Evolutionary conservation across 768 basidiomycete species (phyloP), one percentile per base, ranked within the genome.

Genomic region (Dacryopinax spathularia): DNA sequence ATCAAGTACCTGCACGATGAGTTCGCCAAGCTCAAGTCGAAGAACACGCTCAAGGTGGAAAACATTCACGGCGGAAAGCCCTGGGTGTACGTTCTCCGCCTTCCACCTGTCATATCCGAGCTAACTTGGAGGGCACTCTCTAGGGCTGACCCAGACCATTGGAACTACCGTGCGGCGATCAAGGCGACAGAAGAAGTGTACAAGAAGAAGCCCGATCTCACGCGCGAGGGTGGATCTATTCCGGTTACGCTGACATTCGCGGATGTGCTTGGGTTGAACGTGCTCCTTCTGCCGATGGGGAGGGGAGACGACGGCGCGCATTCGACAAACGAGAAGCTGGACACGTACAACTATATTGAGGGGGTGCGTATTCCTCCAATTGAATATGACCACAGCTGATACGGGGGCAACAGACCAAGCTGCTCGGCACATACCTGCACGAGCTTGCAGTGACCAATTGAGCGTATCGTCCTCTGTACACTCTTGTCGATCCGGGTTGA

Each of bases 191-290:
- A 86, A 81, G 85, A 75, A 6, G 71, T 93, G 9, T 93, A 91
- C 75, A 78, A 82, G 48, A 80, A 80, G 71, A 81, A 83, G 4
- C 92, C 92, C 0, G 89, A 94, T 71, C 77, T 87, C 64, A 92
- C 88, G 1, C 83, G 91, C 39, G 92, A 95, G 73, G 91, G 91
- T n/a, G 94, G 94, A 3, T 91, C 90, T 5, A 94, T 94, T 66
- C 93, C 93, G 0, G 89, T 95, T 33, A 94, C 92, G 2, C 79
- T 97, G 64, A 94, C 91, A 1, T 95, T 98, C 72, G 91, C 93
- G 10, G 91, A 96, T 71, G 83, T 83, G 43, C 77, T 96, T 48
- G 83, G 84, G 13, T 86, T 92, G 63, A 96, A 93, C 70, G 90
- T 96, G 9, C 73, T 94, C 63, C 77, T 97, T 20, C 78, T 97